Conservation (phyloP, 148 eudicot species). For the Dianthus caryophyllus region DNA sequence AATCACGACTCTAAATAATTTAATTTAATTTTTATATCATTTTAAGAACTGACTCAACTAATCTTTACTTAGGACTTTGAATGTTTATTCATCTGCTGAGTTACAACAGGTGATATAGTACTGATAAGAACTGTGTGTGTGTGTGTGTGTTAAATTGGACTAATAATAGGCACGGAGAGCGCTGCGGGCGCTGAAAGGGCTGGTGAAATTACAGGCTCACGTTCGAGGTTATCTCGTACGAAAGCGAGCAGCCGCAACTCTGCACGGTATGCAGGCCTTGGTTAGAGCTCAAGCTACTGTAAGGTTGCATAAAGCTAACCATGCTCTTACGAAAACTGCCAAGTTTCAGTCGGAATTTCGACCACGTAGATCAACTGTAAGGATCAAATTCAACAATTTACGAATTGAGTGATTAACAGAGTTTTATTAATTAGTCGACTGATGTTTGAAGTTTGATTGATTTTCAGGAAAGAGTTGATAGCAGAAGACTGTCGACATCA, state of each 20-base stretch:
- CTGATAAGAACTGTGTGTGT: neutral
- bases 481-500: conserved; percentile 67
- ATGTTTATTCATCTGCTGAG: no score
- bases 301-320: conserved; percentile 55
- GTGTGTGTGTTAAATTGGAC: neutral
- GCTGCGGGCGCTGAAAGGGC: conserved; percentile 66
- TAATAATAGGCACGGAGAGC: conserved; percentile 77
- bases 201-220: conserved; percentile 89
- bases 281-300: conserved; percentile 70
- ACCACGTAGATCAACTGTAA: conserved; percentile 55
- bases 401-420: neutral
- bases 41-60: no score
- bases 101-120: neutral
- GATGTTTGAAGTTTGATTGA: neutral
- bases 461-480: conserved; percentile 59
- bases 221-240: conserved; percentile 84
- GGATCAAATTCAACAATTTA: neutral
- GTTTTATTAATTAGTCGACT: neutral
- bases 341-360: conserved; percentile 38
- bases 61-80: no score
- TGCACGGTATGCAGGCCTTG: conserved; percentile 85
- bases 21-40: no score
- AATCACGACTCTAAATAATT: no score
- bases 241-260: conserved; percentile 74
- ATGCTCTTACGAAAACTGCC: conserved; percentile 28